phyloP scores from a whole-genome alignment of 371 early-diverging fungal species.

The Dinochytrium kinnereticum region DNA sequence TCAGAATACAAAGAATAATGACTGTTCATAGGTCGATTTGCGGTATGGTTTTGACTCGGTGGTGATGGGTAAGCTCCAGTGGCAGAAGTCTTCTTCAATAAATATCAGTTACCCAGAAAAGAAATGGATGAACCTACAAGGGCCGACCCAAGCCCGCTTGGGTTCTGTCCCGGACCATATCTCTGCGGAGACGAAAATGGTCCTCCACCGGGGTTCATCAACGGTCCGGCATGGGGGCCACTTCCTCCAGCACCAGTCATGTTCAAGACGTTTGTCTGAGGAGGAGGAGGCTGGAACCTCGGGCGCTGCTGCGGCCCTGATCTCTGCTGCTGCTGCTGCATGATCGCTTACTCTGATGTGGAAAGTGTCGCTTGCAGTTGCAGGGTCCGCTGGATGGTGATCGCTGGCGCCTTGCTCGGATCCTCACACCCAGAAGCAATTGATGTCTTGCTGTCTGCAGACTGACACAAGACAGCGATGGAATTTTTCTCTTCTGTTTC shows the following conservation, averaged over 20 bases:
- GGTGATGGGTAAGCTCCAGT: not conserved
- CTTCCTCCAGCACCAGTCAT: not conserved
- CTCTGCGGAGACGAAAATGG: not conserved
- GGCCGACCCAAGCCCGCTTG: not conserved
- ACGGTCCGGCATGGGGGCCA: not conserved
- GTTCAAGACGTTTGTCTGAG: slow-evolving; percentile 1
- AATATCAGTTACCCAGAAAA: not conserved
- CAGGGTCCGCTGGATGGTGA: too few relatives aligned
- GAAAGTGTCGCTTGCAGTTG: too few relatives aligned
- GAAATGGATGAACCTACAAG: not conserved
- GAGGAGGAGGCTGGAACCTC: slow-evolving; percentile 5
- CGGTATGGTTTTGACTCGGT: not conserved
- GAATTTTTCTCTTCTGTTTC: too few relatives aligned
- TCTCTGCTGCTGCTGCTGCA: not conserved
- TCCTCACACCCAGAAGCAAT: too few relatives aligned
- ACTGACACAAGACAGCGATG: too few relatives aligned
- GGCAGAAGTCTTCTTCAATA: not conserved
- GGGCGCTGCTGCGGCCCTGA: not conserved
- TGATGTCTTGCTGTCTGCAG: too few relatives aligned
- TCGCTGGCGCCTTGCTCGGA: too few relatives aligned
- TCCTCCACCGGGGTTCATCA: not conserved
- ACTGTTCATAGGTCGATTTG: not conserved
- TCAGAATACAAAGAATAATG: slow-evolving; percentile 4
- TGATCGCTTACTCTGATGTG: not conserved
- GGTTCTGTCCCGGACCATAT: not conserved